Evolutionary conservation across 106 monocot genomes (phyloP).

Genomic region (Dioscorea alata): DNA sequence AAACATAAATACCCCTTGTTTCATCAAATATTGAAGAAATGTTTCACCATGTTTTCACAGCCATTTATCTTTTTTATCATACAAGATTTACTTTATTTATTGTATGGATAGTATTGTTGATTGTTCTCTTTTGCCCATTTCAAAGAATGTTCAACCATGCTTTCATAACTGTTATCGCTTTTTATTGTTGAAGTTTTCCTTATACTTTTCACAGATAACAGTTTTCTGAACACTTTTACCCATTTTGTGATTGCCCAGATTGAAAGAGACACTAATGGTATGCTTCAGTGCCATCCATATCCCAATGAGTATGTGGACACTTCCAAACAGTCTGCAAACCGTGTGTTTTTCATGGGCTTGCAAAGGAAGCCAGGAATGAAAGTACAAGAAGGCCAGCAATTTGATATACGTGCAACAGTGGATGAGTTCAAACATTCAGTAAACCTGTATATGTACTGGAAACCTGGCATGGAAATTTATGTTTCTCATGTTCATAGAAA

Average conservation of each 20-base stretch:
- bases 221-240: conserved; percentile 2
- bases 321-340: conserved; percentile 47
- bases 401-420: conserved; percentile 84
- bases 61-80: no score
- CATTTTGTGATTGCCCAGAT: conserved; percentile 37
- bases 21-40: no score
- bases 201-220: not conserved
- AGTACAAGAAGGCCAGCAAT: conserved; percentile 63
- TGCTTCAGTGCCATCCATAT: conserved; percentile 84
- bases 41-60: no score
- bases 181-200: not conserved
- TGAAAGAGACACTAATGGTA: conserved; percentile 83
- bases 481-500: conserved; percentile 80
- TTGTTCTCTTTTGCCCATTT: no score
- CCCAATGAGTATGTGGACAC: conserved; percentile 60
- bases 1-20: not conserved
- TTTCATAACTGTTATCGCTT: not conserved
- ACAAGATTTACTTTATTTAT: not conserved
- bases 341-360: conserved; percentile 76
- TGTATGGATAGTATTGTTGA: no score
- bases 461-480: conserved; percentile 74
- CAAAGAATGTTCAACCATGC: not conserved
- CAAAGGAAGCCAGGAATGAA: conserved; percentile 53
- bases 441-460: conserved; percentile 75
- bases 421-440: conserved; percentile 78